Evolutionary conservation across 495 filamentous ascomycete genomes (phyloP).

Genomic region (Hamigera avellanea): DNA sequence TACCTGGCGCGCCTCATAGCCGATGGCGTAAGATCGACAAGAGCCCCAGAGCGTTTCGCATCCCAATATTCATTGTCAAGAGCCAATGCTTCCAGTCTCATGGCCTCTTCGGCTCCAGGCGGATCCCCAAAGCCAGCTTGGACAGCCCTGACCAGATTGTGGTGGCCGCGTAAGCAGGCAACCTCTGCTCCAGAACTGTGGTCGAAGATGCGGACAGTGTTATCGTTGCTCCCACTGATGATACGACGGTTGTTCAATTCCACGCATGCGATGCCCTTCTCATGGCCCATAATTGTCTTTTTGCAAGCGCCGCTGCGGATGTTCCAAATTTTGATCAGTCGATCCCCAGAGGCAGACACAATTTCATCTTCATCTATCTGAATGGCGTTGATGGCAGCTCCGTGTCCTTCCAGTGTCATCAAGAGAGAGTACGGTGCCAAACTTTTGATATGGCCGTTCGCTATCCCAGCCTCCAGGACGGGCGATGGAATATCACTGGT

Average conservation of each 20-base stretch:
- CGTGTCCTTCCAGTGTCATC: slow-evolving; percentile 67
- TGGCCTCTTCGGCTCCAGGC: slow-evolving; percentile 62
- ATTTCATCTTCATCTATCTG: slow-evolving; percentile 79
- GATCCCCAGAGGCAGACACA: slow-evolving; percentile 89
- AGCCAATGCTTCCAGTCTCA: slow-evolving; percentile 58
- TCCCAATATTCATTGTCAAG: slow-evolving; percentile 61
- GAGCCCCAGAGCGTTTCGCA: slow-evolving; percentile 50
- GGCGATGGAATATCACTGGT: slow-evolving; percentile 35
- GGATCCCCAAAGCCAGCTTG: slow-evolving; percentile 87
- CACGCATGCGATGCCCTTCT: slow-evolving; percentile 94
- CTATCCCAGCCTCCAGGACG: slow-evolving; percentile 27
- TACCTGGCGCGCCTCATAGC: slow-evolving; percentile 34
- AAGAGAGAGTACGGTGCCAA: slow-evolving; percentile 59
- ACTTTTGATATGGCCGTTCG: slow-evolving; percentile 23
- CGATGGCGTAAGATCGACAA: slow-evolving; percentile 28
- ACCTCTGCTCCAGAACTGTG: slow-evolving; percentile 73
- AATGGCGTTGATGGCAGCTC: slow-evolving; percentile 91
- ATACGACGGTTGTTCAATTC: slow-evolving; percentile 96
- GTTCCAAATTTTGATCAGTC: slow-evolving; percentile 87
- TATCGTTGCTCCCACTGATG: slow-evolving; percentile 89
- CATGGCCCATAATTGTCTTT: slow-evolving; percentile 72
- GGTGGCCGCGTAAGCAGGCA: slow-evolving; percentile 70
- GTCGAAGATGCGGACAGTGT: slow-evolving; percentile 91
- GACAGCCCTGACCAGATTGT: slow-evolving; percentile 79
- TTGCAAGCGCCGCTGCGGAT: slow-evolving; percentile 64